These are phyloP conservation scores for Chrysoporthe austroafricana DNA, from an alignment of 2,329 filamentous ascomycete genomes.

Conservation along the genomic window DNA sequence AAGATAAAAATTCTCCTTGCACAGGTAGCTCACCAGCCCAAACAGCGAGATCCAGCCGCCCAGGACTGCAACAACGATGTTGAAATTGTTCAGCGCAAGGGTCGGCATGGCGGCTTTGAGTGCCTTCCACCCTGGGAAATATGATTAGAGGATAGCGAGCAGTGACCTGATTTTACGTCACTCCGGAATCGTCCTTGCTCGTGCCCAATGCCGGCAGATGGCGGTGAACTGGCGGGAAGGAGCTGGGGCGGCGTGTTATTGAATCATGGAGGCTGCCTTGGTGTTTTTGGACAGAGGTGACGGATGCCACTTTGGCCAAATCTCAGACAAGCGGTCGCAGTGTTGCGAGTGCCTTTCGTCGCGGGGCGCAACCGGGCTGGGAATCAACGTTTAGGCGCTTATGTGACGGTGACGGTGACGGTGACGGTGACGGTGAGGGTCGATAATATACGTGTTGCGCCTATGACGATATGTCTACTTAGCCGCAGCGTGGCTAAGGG, in stretches of 20 bases:
- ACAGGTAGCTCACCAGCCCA: constrained; percentile 83
- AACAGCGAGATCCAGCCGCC: constrained; percentile 92
- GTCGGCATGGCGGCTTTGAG: constrained; percentile 44
- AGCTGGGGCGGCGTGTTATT: constrained; percentile 44
- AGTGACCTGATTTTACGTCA: constrained; percentile 36
- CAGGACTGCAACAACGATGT: constrained; percentile 77
- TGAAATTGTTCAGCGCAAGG: constrained; percentile 68
- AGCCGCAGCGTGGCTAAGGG: neutral
- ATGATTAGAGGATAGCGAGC: neutral
- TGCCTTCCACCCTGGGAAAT: neutral
- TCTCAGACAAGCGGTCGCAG: neutral
- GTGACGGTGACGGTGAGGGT: too few relatives aligned
- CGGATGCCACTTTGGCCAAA: constrained; percentile 32
- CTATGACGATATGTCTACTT: neutral
- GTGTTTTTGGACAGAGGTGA: constrained; percentile 17
- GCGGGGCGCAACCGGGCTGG: too few relatives aligned
- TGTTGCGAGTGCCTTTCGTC: neutral
- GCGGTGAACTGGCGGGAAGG: constrained; percentile 34
- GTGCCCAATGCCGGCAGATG: constrained; percentile 38
- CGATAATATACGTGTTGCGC: neutral
- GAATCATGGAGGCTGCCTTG: constrained; percentile 42
- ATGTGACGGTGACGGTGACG: neutral
- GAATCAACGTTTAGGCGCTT: too few relatives aligned
- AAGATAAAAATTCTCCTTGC: constrained; percentile 89
- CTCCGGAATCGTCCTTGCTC: constrained; percentile 45